Evolutionary conservation across 1,139 yeast genomes (phyloP), one percentile per base, ranked within the genome.

Genomic region (Debaryomycetaceae sp.): DNA sequence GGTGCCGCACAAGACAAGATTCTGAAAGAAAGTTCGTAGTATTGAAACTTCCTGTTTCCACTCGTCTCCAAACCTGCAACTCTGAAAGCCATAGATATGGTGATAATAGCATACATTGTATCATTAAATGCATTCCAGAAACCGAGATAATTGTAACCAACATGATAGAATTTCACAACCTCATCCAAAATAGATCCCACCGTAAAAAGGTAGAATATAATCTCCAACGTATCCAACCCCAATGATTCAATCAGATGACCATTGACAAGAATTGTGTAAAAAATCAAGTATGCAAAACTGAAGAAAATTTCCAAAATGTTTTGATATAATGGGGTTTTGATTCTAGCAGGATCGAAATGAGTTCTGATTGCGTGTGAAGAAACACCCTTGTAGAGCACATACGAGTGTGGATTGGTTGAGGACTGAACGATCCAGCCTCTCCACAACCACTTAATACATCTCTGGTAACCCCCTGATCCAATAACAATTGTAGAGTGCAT

Each of bases 391-490:
- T 83, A 87, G 45, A 82, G 55, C 29, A 80, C 82, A 52, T 84
- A 88, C 16, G 79, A 75, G 29, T 79, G 75, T 7, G 94, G 88
- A 54, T 86, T 87, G 14, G 59, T 61, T n/a, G 79, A 76, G 31
- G 85, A 77, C 61, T 87, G 96, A 34, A 85, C 73, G 45, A 88
- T 85, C 95, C 96, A 87, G 16, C 96, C 96, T 44, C 91, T 69
- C 96, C 96, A 88, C 40, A 88, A 63, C 95, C 96, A 88, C 50
- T 83, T 81, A 55, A 87, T 77, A 65, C 96, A 87, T 42, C 95
- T 67, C 60, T 88, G 96, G 59, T 80, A 88, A 0, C 96, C 96
- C 3, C 84, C 66, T 0, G 94, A 79, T 0, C 88, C 81, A 52
- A 88, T 86, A 15, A 87, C 82, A 15, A 75, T 72, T 11, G 92